Conservation (phyloP, 2,329 filamentous ascomycete genomes). For the Didymella sp. region DNA sequence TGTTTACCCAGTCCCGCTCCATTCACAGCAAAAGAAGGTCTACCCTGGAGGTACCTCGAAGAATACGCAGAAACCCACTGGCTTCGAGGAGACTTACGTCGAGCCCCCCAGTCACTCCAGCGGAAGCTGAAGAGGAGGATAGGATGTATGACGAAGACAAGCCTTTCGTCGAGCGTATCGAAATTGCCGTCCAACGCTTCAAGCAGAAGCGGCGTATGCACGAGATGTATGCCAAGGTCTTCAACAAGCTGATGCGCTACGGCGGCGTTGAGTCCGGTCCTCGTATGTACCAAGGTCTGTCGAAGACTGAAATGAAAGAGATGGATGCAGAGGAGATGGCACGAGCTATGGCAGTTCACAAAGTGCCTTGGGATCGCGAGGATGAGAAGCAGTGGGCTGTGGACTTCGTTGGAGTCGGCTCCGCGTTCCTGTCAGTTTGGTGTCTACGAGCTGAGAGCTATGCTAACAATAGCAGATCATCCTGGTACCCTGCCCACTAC, state of each 20-base stretch:
- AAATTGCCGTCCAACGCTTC: constrained; percentile 84
- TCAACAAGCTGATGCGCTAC: constrained; percentile 81
- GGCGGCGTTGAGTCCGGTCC: constrained; percentile 75
- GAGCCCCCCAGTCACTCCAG: constrained; percentile 79
- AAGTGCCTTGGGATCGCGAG: constrained; percentile 58
- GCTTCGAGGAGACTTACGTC: constrained; percentile 73
- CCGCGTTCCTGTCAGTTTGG: constrained; percentile 78
- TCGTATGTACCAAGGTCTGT: constrained; percentile 69
- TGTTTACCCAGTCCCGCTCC: constrained; percentile 31
- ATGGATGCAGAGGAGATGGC: constrained; percentile 71
- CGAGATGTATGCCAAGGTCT: constrained; percentile 66
- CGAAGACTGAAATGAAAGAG: constrained; percentile 65
- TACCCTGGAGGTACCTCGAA: constrained; percentile 50
- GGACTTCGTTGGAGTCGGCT: constrained; percentile 79
- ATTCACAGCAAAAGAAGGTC: constrained; percentile 40
- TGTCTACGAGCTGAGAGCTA: too few species aligned
- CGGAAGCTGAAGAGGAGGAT: constrained; percentile 70
- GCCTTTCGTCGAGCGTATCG: constrained; percentile 70
- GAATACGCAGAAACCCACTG: constrained; percentile 53
- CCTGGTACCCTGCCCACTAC: constrained; percentile 61
- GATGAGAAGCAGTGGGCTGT: constrained; percentile 71
- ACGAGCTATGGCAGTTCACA: constrained; percentile 68
- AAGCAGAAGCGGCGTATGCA: constrained; percentile 77
- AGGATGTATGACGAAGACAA: constrained; percentile 68
- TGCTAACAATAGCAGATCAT: constrained; percentile 57